These are phyloP conservation scores for Lepidopterella palustris DNA, from an alignment of 495 filamentous ascomycete genomes.

Conservation along the genomic window DNA sequence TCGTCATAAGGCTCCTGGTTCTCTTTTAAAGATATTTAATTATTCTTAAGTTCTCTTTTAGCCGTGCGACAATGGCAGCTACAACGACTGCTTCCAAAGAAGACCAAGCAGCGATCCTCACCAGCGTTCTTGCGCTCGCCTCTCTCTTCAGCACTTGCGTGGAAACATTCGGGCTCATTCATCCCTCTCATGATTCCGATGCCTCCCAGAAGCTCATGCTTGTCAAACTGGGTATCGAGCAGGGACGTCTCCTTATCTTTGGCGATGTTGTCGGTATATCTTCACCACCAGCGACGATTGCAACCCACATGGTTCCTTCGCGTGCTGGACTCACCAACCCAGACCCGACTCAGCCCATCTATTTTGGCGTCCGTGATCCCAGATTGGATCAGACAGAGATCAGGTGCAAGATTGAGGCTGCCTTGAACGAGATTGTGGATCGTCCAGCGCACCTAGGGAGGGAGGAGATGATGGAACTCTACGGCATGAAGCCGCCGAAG, in stretches of 20 bases:
- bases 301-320: slow-evolving; percentile 30
- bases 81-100: background rate
- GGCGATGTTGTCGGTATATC: slow-evolving; percentile 35
- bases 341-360: slow-evolving; percentile 30
- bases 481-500: slow-evolving; percentile 34
- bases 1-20: too few relatives aligned
- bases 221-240: slow-evolving; percentile 32
- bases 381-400: slow-evolving; percentile 26
- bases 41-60: too few relatives aligned
- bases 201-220: slow-evolving; percentile 30
- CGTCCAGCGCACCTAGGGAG: slow-evolving; percentile 14
- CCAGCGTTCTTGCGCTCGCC: slow-evolving; percentile 29
- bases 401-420: slow-evolving; percentile 24
- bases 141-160: slow-evolving; percentile 36
- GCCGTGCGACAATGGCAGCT: background rate
- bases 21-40: too few relatives aligned
- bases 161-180: slow-evolving; percentile 35
- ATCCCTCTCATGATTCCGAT: slow-evolving; percentile 27
- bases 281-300: slow-evolving; percentile 29
- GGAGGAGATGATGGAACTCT: slow-evolving; percentile 32
- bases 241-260: slow-evolving; percentile 35
- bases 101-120: slow-evolving; percentile 28
- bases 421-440: slow-evolving; percentile 26
- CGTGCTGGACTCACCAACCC: slow-evolving; percentile 32
- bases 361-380: slow-evolving; percentile 31